Evolutionary conservation across 305 asterid genomes (phyloP).

Genomic region (Plantago lanceolata): DNA sequence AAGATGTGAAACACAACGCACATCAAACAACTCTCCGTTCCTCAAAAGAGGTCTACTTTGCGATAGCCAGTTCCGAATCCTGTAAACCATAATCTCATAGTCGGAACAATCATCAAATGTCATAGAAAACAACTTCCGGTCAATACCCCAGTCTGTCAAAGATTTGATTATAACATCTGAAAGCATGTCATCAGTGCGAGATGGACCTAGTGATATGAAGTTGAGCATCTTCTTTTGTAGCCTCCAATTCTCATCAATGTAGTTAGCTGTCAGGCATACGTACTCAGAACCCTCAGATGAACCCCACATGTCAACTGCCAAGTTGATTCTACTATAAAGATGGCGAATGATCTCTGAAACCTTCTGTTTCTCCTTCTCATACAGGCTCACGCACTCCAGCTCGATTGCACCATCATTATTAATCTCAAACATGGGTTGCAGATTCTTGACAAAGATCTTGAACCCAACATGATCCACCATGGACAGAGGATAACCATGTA

Average conservation of each 20-base stretch:
- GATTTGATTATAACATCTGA: conserved; percentile 70
- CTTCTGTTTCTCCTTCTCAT: conserved; percentile 68
- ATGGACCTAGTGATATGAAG: conserved; percentile 57
- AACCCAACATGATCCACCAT: conserved; percentile 91
- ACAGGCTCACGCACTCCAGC: conserved; percentile 67
- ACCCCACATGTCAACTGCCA: conserved; percentile 74
- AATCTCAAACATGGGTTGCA: conserved; percentile 85
- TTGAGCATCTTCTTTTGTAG: conserved; percentile 78
- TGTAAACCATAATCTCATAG: conserved; percentile 57
- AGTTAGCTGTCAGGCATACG: conserved; percentile 72
- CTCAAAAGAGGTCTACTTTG: conserved; percentile 61
- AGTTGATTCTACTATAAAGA: conserved; percentile 64
- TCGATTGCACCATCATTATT: conserved; percentile 55
- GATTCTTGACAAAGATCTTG: conserved; percentile 71
- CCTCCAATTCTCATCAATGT: conserved; percentile 77
- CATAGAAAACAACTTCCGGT: conserved; percentile 76
- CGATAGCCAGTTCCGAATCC: conserved; percentile 71
- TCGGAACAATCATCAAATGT: conserved; percentile 68
- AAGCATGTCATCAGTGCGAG: conserved; percentile 62
- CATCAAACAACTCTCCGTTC: conserved; percentile 71
- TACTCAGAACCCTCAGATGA: conserved; percentile 57
- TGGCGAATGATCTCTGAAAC: conserved; percentile 54
- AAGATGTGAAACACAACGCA: conserved; percentile 64
- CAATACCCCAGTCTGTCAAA: conserved; percentile 73
- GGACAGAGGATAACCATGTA: conserved; percentile 83